Percentiles rank a stretch among this genome's conserved stretches.
phyloP scores from a whole-genome alignment of 306 rosid genomes.

The Trifolium pratense region DNA sequence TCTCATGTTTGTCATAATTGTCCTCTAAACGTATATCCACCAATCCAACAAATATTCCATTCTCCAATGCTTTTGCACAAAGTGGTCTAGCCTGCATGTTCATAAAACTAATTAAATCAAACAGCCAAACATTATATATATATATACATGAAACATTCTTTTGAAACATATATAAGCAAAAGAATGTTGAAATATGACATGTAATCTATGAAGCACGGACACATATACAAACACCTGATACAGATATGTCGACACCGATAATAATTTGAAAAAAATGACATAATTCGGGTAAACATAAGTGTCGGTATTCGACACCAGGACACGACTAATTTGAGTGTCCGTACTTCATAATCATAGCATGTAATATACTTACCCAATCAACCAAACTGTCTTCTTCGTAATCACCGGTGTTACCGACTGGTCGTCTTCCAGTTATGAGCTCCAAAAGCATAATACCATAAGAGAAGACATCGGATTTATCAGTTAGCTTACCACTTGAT shows the following conservation, averaged over 20 bases:
- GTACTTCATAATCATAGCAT: too few relatives aligned
- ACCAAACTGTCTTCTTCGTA: conserved; percentile 72
- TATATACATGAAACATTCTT: neutral
- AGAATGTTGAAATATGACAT: neutral
- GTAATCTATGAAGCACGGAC: too few relatives aligned
- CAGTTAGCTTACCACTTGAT: conserved; percentile 87
- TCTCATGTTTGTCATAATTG: conserved; percentile 54
- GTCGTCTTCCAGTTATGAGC: conserved; percentile 70
- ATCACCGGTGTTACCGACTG: conserved; percentile 50
- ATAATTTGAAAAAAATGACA: too few relatives aligned
- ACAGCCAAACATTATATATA: neutral
- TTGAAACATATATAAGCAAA: neutral
- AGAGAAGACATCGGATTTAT: conserved; percentile 90
- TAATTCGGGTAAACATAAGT: too few relatives aligned
- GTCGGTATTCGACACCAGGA: too few relatives aligned
- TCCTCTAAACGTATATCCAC: conserved; percentile 66
- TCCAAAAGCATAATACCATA: conserved; percentile 82
- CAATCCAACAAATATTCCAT: conserved; percentile 51
- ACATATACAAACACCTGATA: too few relatives aligned
- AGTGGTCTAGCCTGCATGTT: conserved; percentile 76
- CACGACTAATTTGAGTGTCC: too few relatives aligned
- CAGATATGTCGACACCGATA: too few relatives aligned
- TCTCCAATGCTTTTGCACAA: conserved; percentile 55
- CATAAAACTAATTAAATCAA: neutral
- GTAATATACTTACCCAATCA: conserved; percentile 73